A percentile compares a stretch with the other conserved stretches of the same genome.
phyloP scores from a whole-genome alignment of 352 stramenopile genomes.

The Phytophthora constricta region DNA sequence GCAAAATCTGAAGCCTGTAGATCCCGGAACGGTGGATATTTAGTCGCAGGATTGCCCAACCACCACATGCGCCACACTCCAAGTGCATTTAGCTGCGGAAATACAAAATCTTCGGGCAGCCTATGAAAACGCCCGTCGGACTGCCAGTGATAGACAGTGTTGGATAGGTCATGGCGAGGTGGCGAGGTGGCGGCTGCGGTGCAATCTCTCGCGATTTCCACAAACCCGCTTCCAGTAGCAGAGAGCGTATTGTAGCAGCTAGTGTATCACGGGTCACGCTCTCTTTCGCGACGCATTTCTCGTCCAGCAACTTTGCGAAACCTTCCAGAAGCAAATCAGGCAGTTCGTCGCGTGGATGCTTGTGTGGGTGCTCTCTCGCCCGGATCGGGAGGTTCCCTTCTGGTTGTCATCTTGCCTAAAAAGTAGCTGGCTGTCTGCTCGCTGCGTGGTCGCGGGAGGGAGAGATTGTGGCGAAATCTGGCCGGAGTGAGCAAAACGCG shows the following conservation, averaged over 20 bases:
- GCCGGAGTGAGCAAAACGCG: too few relatives aligned
- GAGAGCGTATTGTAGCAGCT: neutral
- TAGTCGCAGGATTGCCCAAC: neutral
- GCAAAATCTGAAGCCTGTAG: neutral
- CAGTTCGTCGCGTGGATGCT: neutral
- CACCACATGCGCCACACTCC: neutral
- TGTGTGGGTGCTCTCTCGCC: neutral
- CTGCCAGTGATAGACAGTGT: neutral
- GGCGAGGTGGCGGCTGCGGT: neutral
- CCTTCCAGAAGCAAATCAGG: conserved; percentile 3
- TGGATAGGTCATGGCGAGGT: neutral
- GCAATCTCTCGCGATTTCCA: neutral
- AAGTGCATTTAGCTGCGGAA: neutral
- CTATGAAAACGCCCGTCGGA: neutral
- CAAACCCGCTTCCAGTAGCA: neutral
- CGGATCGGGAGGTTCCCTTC: too few relatives aligned
- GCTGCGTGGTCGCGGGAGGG: too few relatives aligned
- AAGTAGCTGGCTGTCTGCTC: too few relatives aligned
- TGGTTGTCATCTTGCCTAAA: too few relatives aligned
- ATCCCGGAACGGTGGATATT: neutral
- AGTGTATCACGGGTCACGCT: neutral
- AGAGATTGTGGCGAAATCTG: too few relatives aligned
- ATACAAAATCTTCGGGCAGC: neutral
- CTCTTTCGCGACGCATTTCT: neutral
- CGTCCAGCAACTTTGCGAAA: conserved; percentile 8